Evolutionary conservation across 1,139 yeast genomes (phyloP).

Genomic region (Lodderomyces parapsilosis): DNA sequence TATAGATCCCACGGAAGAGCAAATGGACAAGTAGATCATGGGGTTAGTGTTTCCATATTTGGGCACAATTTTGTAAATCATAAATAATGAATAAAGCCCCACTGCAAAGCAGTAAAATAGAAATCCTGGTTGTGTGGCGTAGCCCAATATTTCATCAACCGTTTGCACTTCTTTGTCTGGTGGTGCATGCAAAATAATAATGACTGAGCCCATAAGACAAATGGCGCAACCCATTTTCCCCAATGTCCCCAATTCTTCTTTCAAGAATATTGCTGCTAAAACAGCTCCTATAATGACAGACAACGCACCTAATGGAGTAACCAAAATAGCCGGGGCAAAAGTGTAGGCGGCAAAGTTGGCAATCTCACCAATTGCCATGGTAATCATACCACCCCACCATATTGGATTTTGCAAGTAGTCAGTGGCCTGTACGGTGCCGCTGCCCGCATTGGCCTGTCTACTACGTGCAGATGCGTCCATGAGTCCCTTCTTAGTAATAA

Average conservation of each 20-base stretch:
- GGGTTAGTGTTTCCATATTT: conserved; percentile 79
- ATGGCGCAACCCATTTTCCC: conserved; percentile 97
- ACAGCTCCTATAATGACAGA: conserved; percentile 91
- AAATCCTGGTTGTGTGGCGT: conserved; percentile 82
- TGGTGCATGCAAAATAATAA: conserved; percentile 89
- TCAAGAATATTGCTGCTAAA: conserved; percentile 77
- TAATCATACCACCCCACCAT: conserved; percentile 93
- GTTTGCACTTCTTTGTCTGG: conserved; percentile 87
- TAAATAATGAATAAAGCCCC: conserved; percentile 64
- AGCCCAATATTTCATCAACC: conserved; percentile 80
- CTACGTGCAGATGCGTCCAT: conserved; percentile 66
- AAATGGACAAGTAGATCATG: conserved; percentile 84
- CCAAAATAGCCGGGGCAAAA: conserved; percentile 91
- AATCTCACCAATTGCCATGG: conserved; percentile 90
- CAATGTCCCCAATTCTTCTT: conserved; percentile 82
- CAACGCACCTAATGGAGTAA: conserved; percentile 89
- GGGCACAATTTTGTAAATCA: conserved; percentile 85
- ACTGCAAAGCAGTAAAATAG: conserved; percentile 65
- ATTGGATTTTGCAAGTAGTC: conserved; percentile 80
- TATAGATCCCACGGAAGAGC: conserved; percentile 88
- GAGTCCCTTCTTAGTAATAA: conserved; percentile 84
- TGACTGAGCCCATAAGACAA: conserved; percentile 85
- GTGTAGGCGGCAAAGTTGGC: conserved; percentile 96
- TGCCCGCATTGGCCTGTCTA: conserved; percentile 45
- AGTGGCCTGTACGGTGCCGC: conserved; percentile 56